Evolutionary conservation across 441 rosid species (phyloP).

Genomic region (Pelargonium citronellum): DNA sequence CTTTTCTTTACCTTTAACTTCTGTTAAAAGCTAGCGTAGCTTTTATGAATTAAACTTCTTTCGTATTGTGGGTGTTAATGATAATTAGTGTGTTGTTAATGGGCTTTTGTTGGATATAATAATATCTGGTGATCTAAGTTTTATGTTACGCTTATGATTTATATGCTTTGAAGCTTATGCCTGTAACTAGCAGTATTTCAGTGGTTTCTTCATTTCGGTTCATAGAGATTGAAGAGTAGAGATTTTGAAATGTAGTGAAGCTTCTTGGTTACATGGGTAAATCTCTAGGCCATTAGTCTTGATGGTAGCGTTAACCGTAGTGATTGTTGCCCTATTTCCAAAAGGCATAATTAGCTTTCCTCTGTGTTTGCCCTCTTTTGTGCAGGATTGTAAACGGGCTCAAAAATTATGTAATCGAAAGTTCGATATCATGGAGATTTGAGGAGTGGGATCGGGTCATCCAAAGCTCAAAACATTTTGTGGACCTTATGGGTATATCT

Average conservation of each 20-base stretch:
- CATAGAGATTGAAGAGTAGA: conserved; percentile 23
- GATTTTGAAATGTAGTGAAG: conserved; percentile 23
- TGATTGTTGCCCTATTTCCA: conserved; percentile 15
- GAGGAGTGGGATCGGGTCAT: conserved; percentile 13
- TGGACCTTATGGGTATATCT: no score
- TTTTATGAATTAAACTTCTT: conserved; percentile 17
- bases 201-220: conserved; percentile 21
- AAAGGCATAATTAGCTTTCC: conserved; percentile 23
- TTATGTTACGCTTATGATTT: conserved; percentile 6
- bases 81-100: conserved; percentile 11
- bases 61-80: conserved; percentile 20
- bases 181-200: conserved; percentile 14
- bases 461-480: not conserved
- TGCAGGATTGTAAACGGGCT: conserved; percentile 23
- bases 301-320: conserved; percentile 21
- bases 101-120: conserved; percentile 7
- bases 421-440: conserved; percentile 16
- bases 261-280: conserved; percentile 17
- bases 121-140: conserved; percentile 11
- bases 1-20: conserved; percentile 9
- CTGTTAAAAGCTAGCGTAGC: conserved; percentile 22
- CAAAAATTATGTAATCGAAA: not conserved
- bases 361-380: conserved; percentile 24
- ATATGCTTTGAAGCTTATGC: conserved; percentile 6
- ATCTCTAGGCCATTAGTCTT: conserved; percentile 14